Evolutionary conservation across 2,329 filamentous ascomycete genomes (phyloP).

Genomic region (Apiospora koreana): DNA sequence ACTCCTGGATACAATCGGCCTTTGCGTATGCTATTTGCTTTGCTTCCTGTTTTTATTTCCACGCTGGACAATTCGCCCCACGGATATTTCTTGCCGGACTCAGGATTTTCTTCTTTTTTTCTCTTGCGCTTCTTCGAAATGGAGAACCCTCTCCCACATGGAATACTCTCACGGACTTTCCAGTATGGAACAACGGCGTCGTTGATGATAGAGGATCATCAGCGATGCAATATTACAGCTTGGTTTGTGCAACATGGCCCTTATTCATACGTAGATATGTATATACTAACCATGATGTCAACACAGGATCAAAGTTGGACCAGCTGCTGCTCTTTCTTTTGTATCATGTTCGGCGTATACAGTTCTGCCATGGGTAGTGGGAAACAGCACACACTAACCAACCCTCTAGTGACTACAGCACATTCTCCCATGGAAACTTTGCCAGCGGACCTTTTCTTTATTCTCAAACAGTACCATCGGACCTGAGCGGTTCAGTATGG

Average conservation of each 20-base stretch:
- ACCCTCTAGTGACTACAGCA: conserved; percentile 56
- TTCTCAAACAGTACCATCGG: conserved; percentile 61
- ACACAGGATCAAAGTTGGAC: conserved; percentile 60
- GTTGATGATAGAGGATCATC: background rate
- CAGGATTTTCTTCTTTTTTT: conserved; percentile 23
- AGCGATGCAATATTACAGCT: background rate
- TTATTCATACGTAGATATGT: conserved; percentile 17
- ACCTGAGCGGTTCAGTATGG: conserved; percentile 58
- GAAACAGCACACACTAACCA: conserved; percentile 61
- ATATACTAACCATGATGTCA: conserved; percentile 35
- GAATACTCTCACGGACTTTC: background rate
- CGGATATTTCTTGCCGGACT: conserved; percentile 21
- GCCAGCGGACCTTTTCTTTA: conserved; percentile 57
- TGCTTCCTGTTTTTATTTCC: background rate
- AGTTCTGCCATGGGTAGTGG: conserved; percentile 38
- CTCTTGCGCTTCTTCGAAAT: background rate
- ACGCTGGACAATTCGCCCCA: conserved; percentile 12
- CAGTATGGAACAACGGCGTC: background rate
- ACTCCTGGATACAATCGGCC: background rate
- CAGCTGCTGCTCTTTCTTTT: conserved; percentile 36
- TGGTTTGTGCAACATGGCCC: conserved; percentile 10
- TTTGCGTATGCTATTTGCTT: background rate
- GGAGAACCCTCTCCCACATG: background rate
- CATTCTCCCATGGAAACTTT: conserved; percentile 51
- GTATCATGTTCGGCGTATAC: conserved; percentile 32